phyloP scores from a whole-genome alignment of 2,329 filamentous ascomycete genomes.

The Didymella segeticola region DNA sequence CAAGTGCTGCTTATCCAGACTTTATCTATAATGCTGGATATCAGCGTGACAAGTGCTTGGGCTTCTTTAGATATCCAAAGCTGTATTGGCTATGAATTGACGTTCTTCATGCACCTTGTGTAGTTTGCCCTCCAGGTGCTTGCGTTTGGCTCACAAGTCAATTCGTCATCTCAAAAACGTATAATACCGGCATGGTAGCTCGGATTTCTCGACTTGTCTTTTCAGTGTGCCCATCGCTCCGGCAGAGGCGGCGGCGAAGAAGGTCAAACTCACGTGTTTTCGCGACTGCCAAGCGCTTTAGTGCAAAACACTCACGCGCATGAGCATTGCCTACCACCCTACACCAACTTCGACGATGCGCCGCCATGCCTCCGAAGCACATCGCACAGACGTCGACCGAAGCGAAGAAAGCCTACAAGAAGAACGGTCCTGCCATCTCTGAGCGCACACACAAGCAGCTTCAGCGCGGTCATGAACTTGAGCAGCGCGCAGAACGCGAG shows the following conservation, averaged over 20 bases:
- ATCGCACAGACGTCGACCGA: conserved; percentile 46
- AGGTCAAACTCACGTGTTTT: neutral
- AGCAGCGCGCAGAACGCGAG: conserved; percentile 41
- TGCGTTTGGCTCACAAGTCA: too few relatives aligned
- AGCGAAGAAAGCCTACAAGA: conserved; percentile 43
- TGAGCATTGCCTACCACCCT: neutral
- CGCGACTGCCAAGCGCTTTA: conserved; percentile 9
- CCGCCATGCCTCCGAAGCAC: conserved; percentile 36
- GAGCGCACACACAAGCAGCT: conserved; percentile 40
- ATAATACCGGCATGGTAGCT: too few relatives aligned
- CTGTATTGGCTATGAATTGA: too few relatives aligned
- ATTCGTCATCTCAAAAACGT: too few relatives aligned
- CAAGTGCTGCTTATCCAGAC: too few relatives aligned
- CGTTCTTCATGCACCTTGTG: too few relatives aligned
- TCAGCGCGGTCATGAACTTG: conserved; percentile 39
- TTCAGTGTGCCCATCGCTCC: too few relatives aligned
- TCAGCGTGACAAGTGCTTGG: too few relatives aligned
- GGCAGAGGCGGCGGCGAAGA: neutral
- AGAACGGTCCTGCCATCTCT: conserved; percentile 34
- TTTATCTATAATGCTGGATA: too few relatives aligned
- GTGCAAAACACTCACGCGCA: conserved; percentile 1
- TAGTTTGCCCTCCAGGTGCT: too few relatives aligned
- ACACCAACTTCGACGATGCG: neutral
- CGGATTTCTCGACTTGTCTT: too few relatives aligned
- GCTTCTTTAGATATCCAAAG: too few relatives aligned